Evolutionary conservation across 345 rosid species (phyloP), one percentile per base, ranked within the genome.

Genomic region (Nasturtium officinale): DNA sequence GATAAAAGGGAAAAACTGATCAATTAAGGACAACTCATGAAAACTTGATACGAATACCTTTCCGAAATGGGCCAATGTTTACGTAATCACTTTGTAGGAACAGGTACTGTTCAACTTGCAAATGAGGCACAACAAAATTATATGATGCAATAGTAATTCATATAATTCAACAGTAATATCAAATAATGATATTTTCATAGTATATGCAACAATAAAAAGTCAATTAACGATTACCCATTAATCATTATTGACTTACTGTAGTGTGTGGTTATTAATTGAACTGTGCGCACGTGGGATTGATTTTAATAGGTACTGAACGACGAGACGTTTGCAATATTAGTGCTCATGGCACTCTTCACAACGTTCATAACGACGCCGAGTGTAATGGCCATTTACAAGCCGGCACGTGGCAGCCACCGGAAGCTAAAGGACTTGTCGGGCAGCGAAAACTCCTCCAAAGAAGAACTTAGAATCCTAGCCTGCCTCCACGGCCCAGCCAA

Each of bases 301-400:
- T 29, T 67, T 57, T 52, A 1, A 30, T 84, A 88, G 98, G 98
- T 92, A n/a, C 83, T 90, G 13, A 90, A 87, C 53, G 98, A 87
- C 33, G 94, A 92, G 81, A 76, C 59, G 2, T 92, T 92, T 45
- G 95, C 96, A 2, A 89, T 90, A 57, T 37, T 92, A 13, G 94
- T 89, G 12, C 81, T 92, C 9, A 92, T 92, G 96, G 96, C 96
- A 30, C 85, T 92, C 30, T 82, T 92, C 75, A 92, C 96, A 59
- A 90, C 96, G 74, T 92, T 92, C 86, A 76, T 92, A 61, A 88
- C 96, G 23, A 88, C 95, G 11, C 95, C 95, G 28, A 76, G 69
- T 1, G 91, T 90, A 11, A 84, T 88, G 92, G 90, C 91, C 28
- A 78, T 87, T 59, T 88, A 87, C 82, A 84, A 87, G 55, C 91